These are phyloP conservation scores for Aspergillus ruber DNA, from an alignment of 2,329 filamentous ascomycete species.

Conservation along the genomic window DNA sequence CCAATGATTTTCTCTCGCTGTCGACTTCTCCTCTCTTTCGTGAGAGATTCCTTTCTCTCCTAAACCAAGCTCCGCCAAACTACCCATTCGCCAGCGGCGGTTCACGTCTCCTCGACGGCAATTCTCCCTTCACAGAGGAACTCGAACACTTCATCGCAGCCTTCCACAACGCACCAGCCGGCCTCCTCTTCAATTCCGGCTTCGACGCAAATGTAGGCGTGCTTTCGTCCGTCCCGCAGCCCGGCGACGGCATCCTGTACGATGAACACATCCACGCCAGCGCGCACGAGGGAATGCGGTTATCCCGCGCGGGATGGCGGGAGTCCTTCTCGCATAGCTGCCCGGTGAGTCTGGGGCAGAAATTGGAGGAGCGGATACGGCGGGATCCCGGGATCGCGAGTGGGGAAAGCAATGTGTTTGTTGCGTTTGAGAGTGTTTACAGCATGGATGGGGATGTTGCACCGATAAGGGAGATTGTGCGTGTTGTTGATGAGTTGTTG, in stretches of 20 bases:
- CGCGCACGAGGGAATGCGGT: constrained; percentile 68
- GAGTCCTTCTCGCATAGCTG: constrained; percentile 46
- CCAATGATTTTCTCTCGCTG: constrained; percentile 60
- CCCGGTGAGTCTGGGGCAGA: constrained; percentile 29
- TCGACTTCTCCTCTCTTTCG: constrained; percentile 44
- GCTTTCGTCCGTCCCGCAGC: constrained; percentile 55
- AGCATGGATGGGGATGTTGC: constrained; percentile 78
- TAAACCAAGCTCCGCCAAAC: constrained; percentile 29
- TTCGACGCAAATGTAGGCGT: constrained; percentile 62
- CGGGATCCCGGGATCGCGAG: constrained; percentile 25
- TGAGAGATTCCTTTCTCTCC: constrained; percentile 43
- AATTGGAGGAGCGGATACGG: constrained; percentile 26
- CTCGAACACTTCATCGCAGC: constrained; percentile 52
- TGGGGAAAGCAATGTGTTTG: constrained; percentile 52
- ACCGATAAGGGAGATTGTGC: constrained; percentile 56
- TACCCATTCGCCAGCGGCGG: constrained; percentile 52
- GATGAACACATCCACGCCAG: constrained; percentile 74
- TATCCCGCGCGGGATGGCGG: constrained; percentile 50
- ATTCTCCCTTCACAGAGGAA: constrained; percentile 54
- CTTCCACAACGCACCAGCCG: constrained; percentile 55
- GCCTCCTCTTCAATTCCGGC: constrained; percentile 58
- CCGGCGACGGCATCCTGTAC: constrained; percentile 59
- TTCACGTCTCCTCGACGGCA: constrained; percentile 60
- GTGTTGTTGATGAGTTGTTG: constrained; percentile 50
- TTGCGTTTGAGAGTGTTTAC: constrained; percentile 67